Percentiles rank a stretch among this genome's conserved stretches.
Conservation (phyloP, 2,329 filamentous ascomycete genomes). For the Paracamarosporium sp. region DNA sequence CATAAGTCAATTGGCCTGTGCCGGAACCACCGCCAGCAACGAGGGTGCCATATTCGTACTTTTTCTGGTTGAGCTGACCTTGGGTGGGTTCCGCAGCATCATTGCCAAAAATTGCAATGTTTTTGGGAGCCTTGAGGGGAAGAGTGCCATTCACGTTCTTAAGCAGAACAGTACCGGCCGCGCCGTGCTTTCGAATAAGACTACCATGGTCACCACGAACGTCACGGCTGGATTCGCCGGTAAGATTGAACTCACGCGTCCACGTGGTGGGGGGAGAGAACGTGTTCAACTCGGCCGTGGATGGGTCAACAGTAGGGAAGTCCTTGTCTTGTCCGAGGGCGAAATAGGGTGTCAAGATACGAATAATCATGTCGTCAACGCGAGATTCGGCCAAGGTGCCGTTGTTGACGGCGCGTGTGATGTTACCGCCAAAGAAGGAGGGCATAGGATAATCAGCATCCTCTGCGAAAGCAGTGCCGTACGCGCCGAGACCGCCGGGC, state of each 20-base stretch:
- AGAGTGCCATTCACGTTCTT: slow-evolving; percentile 59
- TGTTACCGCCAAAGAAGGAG: slow-evolving; percentile 46
- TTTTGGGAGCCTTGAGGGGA: slow-evolving; percentile 59
- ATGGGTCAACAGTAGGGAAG: slow-evolving; percentile 47
- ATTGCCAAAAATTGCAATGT: slow-evolving; percentile 58
- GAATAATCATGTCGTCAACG: slow-evolving; percentile 55
- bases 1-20: slow-evolving; percentile 49
- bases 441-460: slow-evolving; percentile 13
- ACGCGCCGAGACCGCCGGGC: slow-evolving; percentile 45
- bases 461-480: slow-evolving; percentile 30
- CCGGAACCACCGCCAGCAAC: slow-evolving; percentile 52
- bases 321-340: slow-evolving; percentile 50
- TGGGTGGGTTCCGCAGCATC: slow-evolving; percentile 48
- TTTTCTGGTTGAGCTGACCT: slow-evolving; percentile 48
- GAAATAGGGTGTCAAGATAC: slow-evolving; percentile 56
- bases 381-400: slow-evolving; percentile 47
- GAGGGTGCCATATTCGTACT: slow-evolving; percentile 51
- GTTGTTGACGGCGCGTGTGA: slow-evolving; percentile 48
- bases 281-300: slow-evolving; percentile 35
- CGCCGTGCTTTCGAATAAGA: slow-evolving; percentile 50
- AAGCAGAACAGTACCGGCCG: slow-evolving; percentile 51
- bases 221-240: slow-evolving; percentile 37
- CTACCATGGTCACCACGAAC: slow-evolving; percentile 51
- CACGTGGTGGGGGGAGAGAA: slow-evolving; percentile 51
- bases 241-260: slow-evolving; percentile 44